Base-by-base conservation (phyloP, 2,329 filamentous ascomycete genomes). In the Stenocarpella maydis region DNA sequence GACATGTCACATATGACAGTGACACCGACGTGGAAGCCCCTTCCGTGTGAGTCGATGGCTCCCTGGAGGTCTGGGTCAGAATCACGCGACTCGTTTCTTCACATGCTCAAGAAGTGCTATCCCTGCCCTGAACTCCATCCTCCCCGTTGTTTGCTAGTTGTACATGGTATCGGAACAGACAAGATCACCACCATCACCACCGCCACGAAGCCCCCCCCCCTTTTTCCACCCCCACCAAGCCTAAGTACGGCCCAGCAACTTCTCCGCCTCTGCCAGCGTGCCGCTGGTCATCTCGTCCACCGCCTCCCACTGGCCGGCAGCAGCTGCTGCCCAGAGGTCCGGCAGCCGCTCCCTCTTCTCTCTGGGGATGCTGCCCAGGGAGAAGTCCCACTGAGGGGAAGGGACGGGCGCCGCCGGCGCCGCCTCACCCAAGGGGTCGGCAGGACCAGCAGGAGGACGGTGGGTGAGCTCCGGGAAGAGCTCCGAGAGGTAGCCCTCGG, bases 401-500 rank as follows among this genome's bases (percentile, higher is more conserved):
- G 31, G 31, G 24, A 69, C 24, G 21, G 5, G 21, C 21, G 21
- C 41, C 19, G 26, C 54, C 43, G 24, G 28, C 15, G 28, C 26
- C 14, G 41, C 58, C 28, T 49, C n/a, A 24, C n/a, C 24, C 21
- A 17, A 15, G 3, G 53, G 65, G 28, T 37, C 54, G 28, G 45
- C 34, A 19, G 45, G 45, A 28, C 39, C 45, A n/a, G 26, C 14
- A 7, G n/a, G 21, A 34, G 43, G 21, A 14, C 41, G 28, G 60
- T 12, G 26, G 55, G 39, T 39, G 53, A 69, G 47, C 28, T 69
- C 67, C 15, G 67, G 60, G 60, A 69, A 65, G 67, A 58, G 31
- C 28, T 17, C n/a, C 31, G 21, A 39, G 50, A 65, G 67, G 50
- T 58, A 65, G 39, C 41, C 31, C 43, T 43, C 12, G 12, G 67